Base-by-base conservation (phyloP, 139 green algal genomes). In the Yamagishiella unicocca region DNA sequence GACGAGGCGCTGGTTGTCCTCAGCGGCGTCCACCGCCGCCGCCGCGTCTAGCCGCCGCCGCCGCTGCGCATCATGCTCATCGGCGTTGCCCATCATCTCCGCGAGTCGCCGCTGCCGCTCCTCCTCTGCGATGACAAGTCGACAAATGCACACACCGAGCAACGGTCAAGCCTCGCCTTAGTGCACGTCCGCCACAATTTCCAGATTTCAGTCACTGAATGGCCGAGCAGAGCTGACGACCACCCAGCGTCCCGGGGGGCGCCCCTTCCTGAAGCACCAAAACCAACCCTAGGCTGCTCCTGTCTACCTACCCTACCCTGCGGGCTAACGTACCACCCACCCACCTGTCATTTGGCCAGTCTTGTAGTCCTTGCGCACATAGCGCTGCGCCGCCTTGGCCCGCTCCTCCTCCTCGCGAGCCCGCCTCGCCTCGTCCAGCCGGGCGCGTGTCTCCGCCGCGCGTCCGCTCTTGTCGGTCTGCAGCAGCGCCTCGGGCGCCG, bases 61-160 rank as follows among this genome's bases (percentile, higher is more conserved):
- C 19, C 96, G 91, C 53, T 92, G 70, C 80, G 90, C 72, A 27
- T 99, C 95, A 79, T 98, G 95, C 82, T 92, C 83, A 31, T 91
- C 71, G 2, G 97, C 97, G 77, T 98, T 94, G 58, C 83, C 88
- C 85, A 90, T 90, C 97, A 99, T 99, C 91, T 98, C 96, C 25
- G 94, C 94, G 64, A 99, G 91, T 62, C 91, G 87, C 61, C 53
- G 38, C 25, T 87, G 84, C 85, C 87, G 92, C 92, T 99, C 96
- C 89, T 97, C 95, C 64, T 96, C 96, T 92, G 89, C 83, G 42
- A 27, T 21, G n/a, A 22, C 58, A 67, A 17, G 50, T 58, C 50
- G n/a, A n/a, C n/a, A n/a, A n/a, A n/a, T n/a, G n/a, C n/a, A n/a
- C n/a, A n/a, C n/a, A n/a, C n/a, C n/a, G n/a, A n/a, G n/a, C n/a